Evolutionary conservation across 2,329 filamentous ascomycete genomes (phyloP), one percentile per base, ranked within the genome.

Genomic region (Nemania abortiva): DNA sequence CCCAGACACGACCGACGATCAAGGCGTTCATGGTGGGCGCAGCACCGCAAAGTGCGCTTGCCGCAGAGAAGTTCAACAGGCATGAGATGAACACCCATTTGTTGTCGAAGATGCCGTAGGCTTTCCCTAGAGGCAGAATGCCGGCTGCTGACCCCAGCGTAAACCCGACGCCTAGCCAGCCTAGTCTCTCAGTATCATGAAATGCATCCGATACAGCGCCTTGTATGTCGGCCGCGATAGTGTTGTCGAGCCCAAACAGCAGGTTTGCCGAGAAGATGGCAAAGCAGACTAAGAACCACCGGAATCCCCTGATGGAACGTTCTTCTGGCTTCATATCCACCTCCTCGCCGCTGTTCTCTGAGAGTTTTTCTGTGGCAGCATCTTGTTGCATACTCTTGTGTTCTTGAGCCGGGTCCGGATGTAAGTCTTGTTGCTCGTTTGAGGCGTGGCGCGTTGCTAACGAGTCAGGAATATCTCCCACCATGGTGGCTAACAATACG

Each of bases 201-300:
- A 84, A 82, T 0, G 71, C 68, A 22, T 75, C 70, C 6, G 81
- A 73, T 20, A 84, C 80, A 1, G 74, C 68, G 0, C 78, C 79
- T 60, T 85, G 82, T 7, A 85, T 76, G 72, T 83, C 81, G 11
- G 84, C 84, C 0, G 82, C 77, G 53, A 86, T 84, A 1, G 84
- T 86, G 13, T 81, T 84, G 70, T 82, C 79, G 20, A 82, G 75
- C 5, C 78, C 79, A 67, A 81, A 82, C 6, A 83, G 78, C 22
- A 81, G 24, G 22, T 39, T 50, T 6, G 52, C 22, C 1, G 52
- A 45, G 42, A 55, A 69, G 5, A 69, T 42, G 18, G 63, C 53
- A 15, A 65, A 7, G 45, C 60, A 63, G 15, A 66, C 31, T 9
- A 74, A 70, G 70, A 78, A 5, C 75, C 83, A 15, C 78, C 85